These are phyloP conservation scores for Abortiporus biennis DNA, from an alignment of 1,284 basidiomycete species.

Conservation along the genomic window DNA sequence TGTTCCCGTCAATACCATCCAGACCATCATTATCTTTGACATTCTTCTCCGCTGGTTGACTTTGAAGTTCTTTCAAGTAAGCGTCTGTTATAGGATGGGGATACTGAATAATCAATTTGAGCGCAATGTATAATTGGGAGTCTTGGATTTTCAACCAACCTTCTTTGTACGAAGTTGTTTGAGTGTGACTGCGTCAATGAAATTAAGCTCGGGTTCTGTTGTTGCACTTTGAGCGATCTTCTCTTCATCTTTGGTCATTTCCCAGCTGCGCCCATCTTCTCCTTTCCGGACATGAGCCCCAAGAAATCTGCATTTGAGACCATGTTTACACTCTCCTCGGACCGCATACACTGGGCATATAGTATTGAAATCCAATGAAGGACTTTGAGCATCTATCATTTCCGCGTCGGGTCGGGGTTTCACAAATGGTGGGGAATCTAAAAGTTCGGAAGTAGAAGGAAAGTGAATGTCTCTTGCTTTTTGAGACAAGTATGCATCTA, in stretches of 20 bases:
- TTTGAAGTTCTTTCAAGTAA: constrained; percentile 62
- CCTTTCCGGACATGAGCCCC: constrained; percentile 60
- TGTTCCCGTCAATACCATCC: constrained; percentile 9
- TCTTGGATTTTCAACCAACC: too few species aligned
- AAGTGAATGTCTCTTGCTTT: constrained; percentile 75
- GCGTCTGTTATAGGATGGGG: constrained; percentile 57
- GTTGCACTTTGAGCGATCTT: constrained; percentile 46
- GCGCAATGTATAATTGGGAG: background rate
- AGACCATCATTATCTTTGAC: background rate
- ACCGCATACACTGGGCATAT: constrained; percentile 72
- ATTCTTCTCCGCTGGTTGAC: too few species aligned
- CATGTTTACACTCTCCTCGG: constrained; percentile 79
- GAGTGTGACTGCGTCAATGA: constrained; percentile 49
- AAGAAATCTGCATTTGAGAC: constrained; percentile 89
- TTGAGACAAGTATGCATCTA: constrained; percentile 66
- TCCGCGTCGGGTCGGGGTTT: constrained; percentile 18
- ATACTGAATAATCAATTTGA: constrained; percentile 40
- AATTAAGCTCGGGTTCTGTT: constrained; percentile 72
- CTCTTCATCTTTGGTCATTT: constrained; percentile 47
- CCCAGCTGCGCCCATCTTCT: constrained; percentile 36
- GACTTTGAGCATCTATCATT: constrained; percentile 27
- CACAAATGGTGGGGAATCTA: constrained; percentile 46
- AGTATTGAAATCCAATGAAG: constrained; percentile 43
- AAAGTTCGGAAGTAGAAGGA: constrained; percentile 37
- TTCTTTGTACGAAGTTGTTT: constrained; percentile 61